Evolutionary conservation across 257 asterid species (phyloP).

Genomic region (Scutellaria minor): DNA sequence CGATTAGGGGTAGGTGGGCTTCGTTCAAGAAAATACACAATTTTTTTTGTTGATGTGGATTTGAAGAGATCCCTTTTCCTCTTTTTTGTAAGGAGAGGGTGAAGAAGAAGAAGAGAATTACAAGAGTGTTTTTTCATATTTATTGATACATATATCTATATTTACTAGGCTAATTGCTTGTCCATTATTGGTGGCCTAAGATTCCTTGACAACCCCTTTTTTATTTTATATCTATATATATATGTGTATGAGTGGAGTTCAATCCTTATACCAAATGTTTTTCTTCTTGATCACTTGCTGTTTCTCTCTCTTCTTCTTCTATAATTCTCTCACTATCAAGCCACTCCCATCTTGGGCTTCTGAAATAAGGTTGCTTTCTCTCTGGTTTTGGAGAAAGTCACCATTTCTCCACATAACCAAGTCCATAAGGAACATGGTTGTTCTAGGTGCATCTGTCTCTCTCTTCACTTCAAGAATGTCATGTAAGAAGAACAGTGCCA

Average conservation of each 20-base stretch:
- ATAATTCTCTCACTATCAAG: constrained; percentile 61
- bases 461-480: constrained; percentile 47
- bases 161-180: constrained; percentile 40
- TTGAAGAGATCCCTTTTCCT: constrained; percentile 43
- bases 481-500: constrained; percentile 43
- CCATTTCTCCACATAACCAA: constrained; percentile 44
- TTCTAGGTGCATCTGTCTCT: constrained; percentile 30
- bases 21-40: constrained; percentile 36
- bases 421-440: constrained; percentile 37
- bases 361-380: constrained; percentile 69
- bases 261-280: constrained; percentile 60
- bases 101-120: constrained; percentile 27
- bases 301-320: constrained; percentile 67
- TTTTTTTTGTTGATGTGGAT: constrained; percentile 25
- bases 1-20: constrained; percentile 58
- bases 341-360: constrained; percentile 68
- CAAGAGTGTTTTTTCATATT: constrained; percentile 20
- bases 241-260: constrained; percentile 47
- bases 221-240: constrained; percentile 26
- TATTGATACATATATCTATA: not conserved
- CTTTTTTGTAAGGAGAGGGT: constrained; percentile 34
- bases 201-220: constrained; percentile 37
- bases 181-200: constrained; percentile 62
- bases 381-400: constrained; percentile 59
- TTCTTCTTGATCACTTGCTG: constrained; percentile 74